Evolutionary conservation across 495 filamentous ascomycete species (phyloP).

Genomic region (Cladorrhinum samala): DNA sequence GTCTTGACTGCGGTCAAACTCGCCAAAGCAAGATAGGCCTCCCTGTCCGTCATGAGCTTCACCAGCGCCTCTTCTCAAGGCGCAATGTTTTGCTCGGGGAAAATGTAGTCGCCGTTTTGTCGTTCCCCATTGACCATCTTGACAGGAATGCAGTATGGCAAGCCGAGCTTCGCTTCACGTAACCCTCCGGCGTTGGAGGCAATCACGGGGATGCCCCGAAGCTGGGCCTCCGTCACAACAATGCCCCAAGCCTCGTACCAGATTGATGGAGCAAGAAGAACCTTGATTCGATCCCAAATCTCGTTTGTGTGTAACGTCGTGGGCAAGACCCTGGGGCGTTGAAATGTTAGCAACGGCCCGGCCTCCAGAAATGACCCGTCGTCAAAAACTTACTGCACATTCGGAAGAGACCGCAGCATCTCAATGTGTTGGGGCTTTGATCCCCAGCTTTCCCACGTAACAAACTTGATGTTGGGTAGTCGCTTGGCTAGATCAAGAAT

Average conservation of each 20-base stretch:
- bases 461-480: constrained; percentile 25
- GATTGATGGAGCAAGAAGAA: constrained; percentile 25
- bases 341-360: neutral
- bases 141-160: constrained; percentile 25
- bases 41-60: constrained; percentile 16
- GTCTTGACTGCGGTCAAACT: constrained; percentile 12
- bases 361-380: neutral
- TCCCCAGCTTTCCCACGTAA: constrained; percentile 30
- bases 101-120: constrained; percentile 20
- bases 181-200: constrained; percentile 28
- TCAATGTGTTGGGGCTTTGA: constrained; percentile 11
- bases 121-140: constrained; percentile 21
- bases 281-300: constrained; percentile 29
- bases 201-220: constrained; percentile 29
- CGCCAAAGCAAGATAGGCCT: constrained; percentile 14
- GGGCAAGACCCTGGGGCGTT: constrained; percentile 12
- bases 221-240: constrained; percentile 28
- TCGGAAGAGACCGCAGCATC: constrained; percentile 14
- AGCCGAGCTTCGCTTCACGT: constrained; percentile 25
- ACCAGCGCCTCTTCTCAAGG: constrained; percentile 17
- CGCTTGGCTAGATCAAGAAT: constrained; percentile 20
- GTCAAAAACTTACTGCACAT: constrained; percentile 19
- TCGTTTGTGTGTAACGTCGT: constrained; percentile 25
- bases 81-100: constrained; percentile 22
- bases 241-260: constrained; percentile 31